phyloP scores from a whole-genome alignment of 164 flowering plant genomes.

The Cinnamomum chago region DNA sequence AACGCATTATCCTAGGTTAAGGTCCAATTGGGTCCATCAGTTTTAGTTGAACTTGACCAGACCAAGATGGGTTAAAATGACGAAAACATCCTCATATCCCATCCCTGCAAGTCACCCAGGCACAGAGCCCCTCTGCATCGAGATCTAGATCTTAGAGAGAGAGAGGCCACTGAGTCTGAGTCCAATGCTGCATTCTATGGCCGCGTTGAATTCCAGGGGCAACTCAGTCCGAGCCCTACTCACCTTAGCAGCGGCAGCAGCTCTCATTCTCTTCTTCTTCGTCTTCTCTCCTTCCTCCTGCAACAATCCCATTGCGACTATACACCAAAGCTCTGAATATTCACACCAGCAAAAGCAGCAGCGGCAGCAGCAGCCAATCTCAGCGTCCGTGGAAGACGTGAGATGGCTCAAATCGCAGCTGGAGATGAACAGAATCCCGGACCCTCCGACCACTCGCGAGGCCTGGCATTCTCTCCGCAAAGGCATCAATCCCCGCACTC shows the following conservation, averaged over 20 bases:
- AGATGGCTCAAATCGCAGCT: conserved; percentile 72
- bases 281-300: conserved; percentile 30
- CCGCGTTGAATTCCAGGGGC: background rate
- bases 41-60: too few relatives aligned
- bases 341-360: conserved; percentile 4
- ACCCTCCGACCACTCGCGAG: conserved; percentile 38
- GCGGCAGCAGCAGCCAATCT: conserved; percentile 28
- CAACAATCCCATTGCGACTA: background rate
- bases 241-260: background rate
- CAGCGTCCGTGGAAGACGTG: conserved; percentile 55
- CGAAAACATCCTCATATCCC: background rate
- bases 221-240: background rate
- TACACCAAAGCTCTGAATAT: background rate
- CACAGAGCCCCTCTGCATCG: background rate
- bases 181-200: background rate
- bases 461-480: conserved; percentile 57
- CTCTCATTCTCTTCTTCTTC: conserved; percentile 56
- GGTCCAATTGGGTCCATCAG: too few relatives aligned
- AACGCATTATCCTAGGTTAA: too few relatives aligned
- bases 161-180: background rate
- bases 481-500: conserved; percentile 90
- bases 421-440: conserved; percentile 50
- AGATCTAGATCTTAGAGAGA: too few relatives aligned
- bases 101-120: background rate
- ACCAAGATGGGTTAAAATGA: background rate